Base-by-base conservation (phyloP, 495 filamentous ascomycete genomes). In the Penicillium parvum region DNA sequence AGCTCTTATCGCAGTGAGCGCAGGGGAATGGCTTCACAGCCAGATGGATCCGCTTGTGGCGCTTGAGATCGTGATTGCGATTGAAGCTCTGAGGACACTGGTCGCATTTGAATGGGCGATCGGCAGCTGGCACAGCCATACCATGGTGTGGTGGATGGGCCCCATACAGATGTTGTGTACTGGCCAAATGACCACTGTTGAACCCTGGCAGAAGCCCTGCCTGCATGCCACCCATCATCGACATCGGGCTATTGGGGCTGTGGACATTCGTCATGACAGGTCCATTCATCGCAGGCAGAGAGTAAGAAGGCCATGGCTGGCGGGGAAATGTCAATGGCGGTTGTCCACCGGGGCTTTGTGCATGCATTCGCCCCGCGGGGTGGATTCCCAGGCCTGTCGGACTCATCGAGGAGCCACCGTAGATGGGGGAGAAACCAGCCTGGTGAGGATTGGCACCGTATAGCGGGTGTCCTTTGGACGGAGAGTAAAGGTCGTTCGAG, bases 1-100 rank as follows among this genome's bases (percentile, higher is more conserved):
- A 98, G 63, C 88, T 92, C 78, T 97, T 98, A 22, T 96, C 90
- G 57, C 92, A 98, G 53, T 87, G 82, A 8, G 64, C 76, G 57
- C 92, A 98, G 0, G 92, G 90, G 61, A 89, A 97, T 0, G 92
- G 92, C 72, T 98, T 98, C 34, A 97, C 86, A 0, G 89, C 86
- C 34, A 97, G 67, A 64, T 98, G 92, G 42, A 98, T 98, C 42
- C 90, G 72, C 63, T 95, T 95, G 54, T 98, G 92, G 32, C 92
- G 78, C 63, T 98, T 98, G 40, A 98, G 69, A 57, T 98, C 94
- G 57, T 98, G 94, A 42, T 98, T 98, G 5, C 92, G 76, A 60
- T 95, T 98, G 75, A 98, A 98, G 39, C 86, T 86, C 55, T 94
- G 87, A 1, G 86, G 81, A 54, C 94, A 98, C 56, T 85, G 72